Base-by-base conservation (phyloP, 306 rosid genomes). In the Elaeagnus macrophylla region DNA sequence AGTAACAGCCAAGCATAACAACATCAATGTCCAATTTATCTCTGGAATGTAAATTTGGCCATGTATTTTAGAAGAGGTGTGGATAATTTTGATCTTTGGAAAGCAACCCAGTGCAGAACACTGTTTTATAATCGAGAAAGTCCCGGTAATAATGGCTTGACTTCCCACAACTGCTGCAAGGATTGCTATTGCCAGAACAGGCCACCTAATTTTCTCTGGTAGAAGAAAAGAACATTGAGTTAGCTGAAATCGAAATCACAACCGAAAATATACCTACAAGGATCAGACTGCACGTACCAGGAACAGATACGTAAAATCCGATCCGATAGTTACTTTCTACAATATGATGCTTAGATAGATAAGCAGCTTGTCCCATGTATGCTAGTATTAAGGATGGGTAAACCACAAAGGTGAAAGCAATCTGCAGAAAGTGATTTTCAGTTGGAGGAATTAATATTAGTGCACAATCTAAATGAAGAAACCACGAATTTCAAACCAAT, bases 341-440 rank as follows among this genome's bases (percentile, higher is more conserved):
- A 53, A 57, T 3, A 53, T 81, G 97, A 72, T 89, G 88, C 76
- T 54, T 82, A 40, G 97, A 89, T 68, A 89, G 94, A 80, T 89
- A 89, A 25, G 97, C 97, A 68, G 95, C 97, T 77, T 89, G 97
- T 62, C 97, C 95, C 97, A 89, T 89, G 59, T 89, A 89, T 56
- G 97, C 97, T 15, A 89, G 79, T 56, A 89, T 82, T 59, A 89
- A 72, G 17, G 95, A 77, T 57, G 97, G 97, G 63, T 89, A 89
- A 45, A 89, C 97, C 78, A 89, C 76, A 69, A 74, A 85, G 48
- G 88, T 75, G 74, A 89, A 89, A 77, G 97, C 97, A 75, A 86
- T 86, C 97, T 89, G 95, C 84, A 77, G 40, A 44, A 41, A 65
- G 51, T 39, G 39, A 56, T 12, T 60, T 72, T 65, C 51, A 36